Evolutionary conservation across 169 alveolate species (phyloP).

Genomic region (Toxoplasma gondii): DNA sequence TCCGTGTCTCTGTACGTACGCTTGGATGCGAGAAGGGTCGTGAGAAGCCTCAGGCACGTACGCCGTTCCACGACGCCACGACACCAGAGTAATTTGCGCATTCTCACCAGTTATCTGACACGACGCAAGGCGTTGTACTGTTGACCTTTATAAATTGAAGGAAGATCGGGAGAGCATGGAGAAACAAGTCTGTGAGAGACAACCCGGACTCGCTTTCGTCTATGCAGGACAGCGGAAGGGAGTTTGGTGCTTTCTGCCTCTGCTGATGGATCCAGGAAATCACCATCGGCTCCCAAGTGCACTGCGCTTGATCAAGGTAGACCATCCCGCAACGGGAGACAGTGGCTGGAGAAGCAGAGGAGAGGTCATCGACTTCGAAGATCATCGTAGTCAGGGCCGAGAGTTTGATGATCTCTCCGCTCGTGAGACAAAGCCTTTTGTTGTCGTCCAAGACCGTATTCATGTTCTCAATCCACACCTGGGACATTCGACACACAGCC

Average conservation of each 20-base stretch:
- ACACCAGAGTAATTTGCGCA: too few relatives aligned
- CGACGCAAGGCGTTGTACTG: slow-evolving; percentile 61
- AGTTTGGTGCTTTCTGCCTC: background rate
- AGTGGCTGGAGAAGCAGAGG: slow-evolving; percentile 95
- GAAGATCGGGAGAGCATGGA: slow-evolving; percentile 45
- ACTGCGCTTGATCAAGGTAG: slow-evolving; percentile 89
- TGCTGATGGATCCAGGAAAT: slow-evolving; percentile 83
- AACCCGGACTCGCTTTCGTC: background rate
- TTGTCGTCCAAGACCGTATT: slow-evolving; percentile 96
- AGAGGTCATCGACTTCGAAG: slow-evolving; percentile 92
- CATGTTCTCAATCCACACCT: slow-evolving; percentile 93
- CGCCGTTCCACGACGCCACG: too few relatives aligned
- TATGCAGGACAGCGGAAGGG: background rate
- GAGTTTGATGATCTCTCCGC: slow-evolving; percentile 90
- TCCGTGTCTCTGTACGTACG: too few relatives aligned
- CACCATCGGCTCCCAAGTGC: slow-evolving; percentile 91
- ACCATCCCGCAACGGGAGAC: slow-evolving; percentile 95
- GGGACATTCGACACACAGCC: background rate
- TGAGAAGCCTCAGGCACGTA: too few relatives aligned
- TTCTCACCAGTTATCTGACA: slow-evolving; percentile 69
- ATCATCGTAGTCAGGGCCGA: slow-evolving; percentile 89
- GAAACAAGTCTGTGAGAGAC: background rate
- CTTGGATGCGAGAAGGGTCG: too few relatives aligned
- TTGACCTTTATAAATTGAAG: slow-evolving; percentile 57
- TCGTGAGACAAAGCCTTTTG: slow-evolving; percentile 92